phyloP scores from a whole-genome alignment of 306 rosid species.

The Lathyrus aphaca region DNA sequence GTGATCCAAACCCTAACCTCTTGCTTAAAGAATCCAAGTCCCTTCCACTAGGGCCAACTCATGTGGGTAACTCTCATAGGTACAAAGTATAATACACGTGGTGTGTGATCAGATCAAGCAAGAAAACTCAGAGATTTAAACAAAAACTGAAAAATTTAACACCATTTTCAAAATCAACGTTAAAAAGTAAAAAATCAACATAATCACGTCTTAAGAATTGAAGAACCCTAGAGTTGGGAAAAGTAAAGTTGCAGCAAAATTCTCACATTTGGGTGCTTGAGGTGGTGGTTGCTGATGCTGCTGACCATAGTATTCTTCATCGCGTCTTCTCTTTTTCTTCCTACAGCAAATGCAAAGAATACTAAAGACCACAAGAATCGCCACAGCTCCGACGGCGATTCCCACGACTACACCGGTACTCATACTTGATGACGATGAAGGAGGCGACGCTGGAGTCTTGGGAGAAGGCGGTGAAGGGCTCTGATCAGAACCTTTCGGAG shows the following conservation, averaged over 20 bases:
- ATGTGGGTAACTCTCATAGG: background rate
- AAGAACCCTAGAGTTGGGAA: background rate
- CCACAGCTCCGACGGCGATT: slow-evolving; percentile 71
- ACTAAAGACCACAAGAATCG: slow-evolving; percentile 58
- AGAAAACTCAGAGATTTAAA: background rate
- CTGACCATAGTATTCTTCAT: slow-evolving; percentile 61
- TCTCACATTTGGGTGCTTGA: slow-evolving; percentile 68
- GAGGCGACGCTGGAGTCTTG: slow-evolving; percentile 42
- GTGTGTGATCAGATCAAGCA: slow-evolving; percentile 37
- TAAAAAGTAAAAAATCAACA: background rate
- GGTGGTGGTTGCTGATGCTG: slow-evolving; percentile 51
- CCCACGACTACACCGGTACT: slow-evolving; percentile 69
- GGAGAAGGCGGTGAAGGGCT: slow-evolving; percentile 29
- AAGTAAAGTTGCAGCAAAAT: background rate
- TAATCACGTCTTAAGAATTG: background rate
- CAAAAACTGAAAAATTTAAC: background rate
- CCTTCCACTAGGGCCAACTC: background rate
- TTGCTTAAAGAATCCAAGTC: background rate
- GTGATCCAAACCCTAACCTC: background rate
- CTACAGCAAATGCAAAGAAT: slow-evolving; percentile 59
- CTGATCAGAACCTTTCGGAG: slow-evolving; percentile 36
- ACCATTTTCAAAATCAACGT: slow-evolving; percentile 4
- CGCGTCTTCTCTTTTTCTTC: slow-evolving; percentile 80
- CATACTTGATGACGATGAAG: slow-evolving; percentile 45
- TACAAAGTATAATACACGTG: background rate